phyloP scores from a whole-genome alignment of 2,329 filamentous ascomycete genomes.

The Rutstroemia sp. region DNA sequence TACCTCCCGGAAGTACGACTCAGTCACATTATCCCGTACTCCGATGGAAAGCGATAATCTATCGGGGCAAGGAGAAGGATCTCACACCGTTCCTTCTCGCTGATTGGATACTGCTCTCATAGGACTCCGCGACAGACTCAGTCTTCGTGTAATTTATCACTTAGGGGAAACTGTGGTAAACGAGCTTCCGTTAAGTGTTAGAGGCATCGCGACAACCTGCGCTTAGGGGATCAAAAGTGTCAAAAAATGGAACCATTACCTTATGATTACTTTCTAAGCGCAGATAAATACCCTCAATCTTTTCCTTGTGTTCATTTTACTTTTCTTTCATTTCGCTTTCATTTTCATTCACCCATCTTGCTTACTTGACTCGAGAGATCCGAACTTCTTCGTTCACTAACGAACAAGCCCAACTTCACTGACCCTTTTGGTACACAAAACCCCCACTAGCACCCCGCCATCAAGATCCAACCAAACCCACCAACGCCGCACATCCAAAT shows the following conservation, averaged over 20 bases:
- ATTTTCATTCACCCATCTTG: background rate
- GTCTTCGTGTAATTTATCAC: constrained; percentile 18
- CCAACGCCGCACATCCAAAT: background rate
- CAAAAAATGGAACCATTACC: constrained; percentile 1
- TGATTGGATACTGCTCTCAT: background rate
- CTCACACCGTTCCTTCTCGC: background rate
- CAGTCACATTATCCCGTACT: too few relatives aligned
- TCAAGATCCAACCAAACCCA: background rate
- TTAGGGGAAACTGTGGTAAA: constrained; percentile 16
- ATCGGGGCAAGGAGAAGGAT: too few relatives aligned
- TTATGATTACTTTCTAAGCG: constrained; percentile 3
- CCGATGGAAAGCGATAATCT: too few relatives aligned
- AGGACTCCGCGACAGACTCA: background rate
- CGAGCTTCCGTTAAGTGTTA: constrained; percentile 14
- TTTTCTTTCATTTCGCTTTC: background rate
- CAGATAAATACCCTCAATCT: background rate
- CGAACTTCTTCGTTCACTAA: background rate
- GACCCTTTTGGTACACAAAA: too few relatives aligned
- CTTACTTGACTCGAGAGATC: background rate
- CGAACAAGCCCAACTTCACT: too few relatives aligned
- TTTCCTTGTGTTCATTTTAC: background rate
- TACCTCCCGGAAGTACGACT: too few relatives aligned
- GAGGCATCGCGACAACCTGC: constrained; percentile 11
- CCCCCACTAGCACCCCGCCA: constrained; percentile 4
- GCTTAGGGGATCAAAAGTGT: constrained; percentile 12